These are phyloP conservation scores for Chlorella sp. DNA, from an alignment of 139 green algal species.

Conservation along the genomic window DNA sequence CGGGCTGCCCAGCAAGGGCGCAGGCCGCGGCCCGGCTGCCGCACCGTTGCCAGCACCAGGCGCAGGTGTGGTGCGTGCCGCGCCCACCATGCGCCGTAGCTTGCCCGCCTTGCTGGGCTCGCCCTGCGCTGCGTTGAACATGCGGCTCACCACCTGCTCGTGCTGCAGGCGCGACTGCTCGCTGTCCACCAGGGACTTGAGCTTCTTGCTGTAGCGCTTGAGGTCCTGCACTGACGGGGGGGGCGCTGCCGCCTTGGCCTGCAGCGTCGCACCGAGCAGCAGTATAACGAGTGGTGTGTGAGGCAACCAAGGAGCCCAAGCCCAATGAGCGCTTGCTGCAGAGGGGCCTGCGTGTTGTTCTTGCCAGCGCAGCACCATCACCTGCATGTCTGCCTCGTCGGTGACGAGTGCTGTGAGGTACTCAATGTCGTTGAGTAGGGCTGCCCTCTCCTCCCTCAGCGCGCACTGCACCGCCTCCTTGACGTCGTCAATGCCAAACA, in stretches of 20 bases:
- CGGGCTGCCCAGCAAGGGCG: too few species aligned
- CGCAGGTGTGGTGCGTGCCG: not conserved
- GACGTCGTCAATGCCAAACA: conserved; percentile 29
- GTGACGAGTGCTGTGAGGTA: conserved; percentile 31
- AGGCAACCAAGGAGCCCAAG: too few species aligned
- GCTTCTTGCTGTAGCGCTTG: conserved; percentile 19
- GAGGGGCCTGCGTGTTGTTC: too few species aligned
- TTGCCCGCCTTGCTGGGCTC: conserved; percentile 9
- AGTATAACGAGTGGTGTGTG: too few species aligned
- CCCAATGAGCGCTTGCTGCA: too few species aligned
- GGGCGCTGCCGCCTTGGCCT: conserved; percentile 13
- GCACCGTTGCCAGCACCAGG: not conserved
- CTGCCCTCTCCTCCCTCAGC: conserved; percentile 21
- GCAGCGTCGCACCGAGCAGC: too few species aligned
- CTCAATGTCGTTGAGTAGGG: conserved; percentile 32
- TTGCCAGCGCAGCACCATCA: too few species aligned
- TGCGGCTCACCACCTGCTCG: conserved; percentile 21
- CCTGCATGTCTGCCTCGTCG: conserved; percentile 33
- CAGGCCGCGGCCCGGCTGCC: too few species aligned
- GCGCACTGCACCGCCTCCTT: conserved; percentile 10
- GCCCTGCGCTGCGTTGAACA: conserved; percentile 25
- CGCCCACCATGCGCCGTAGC: conserved; percentile 28
- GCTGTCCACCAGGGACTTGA: conserved; percentile 11
- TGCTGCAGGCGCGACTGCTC: conserved; percentile 31
- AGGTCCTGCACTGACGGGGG: conserved; percentile 17